Evolutionary conservation across 371 early-diverging fungal species (phyloP).

Genomic region (Rhizopus delemar): DNA sequence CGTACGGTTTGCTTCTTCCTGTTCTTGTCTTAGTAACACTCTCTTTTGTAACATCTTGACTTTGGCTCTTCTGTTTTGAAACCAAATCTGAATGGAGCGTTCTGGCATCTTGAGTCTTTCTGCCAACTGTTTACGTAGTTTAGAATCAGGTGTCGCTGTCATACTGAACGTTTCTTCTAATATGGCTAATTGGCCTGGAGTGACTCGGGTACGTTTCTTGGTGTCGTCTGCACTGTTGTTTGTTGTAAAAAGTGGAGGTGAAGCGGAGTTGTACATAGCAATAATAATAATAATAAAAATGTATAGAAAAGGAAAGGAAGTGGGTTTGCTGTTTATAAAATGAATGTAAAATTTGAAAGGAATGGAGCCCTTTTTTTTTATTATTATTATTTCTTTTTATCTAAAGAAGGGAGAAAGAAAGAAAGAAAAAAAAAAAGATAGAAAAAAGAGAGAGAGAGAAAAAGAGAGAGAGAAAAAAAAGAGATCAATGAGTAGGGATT

Average conservation of each 20-base stretch:
- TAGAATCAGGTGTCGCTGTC: slow-evolving; percentile 73
- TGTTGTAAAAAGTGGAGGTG: slow-evolving; percentile 11
- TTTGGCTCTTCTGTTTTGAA: slow-evolving; percentile 98
- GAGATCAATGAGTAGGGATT: slow-evolving; percentile 4
- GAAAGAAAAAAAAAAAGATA: background rate
- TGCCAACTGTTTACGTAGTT: slow-evolving; percentile 85
- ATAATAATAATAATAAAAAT: slow-evolving; percentile 12
- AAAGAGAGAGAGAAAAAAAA: background rate
- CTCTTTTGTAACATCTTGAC: slow-evolving; percentile 72
- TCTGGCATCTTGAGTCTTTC: slow-evolving; percentile 89
- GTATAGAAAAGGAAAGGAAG: slow-evolving; percentile 13
- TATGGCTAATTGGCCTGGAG: slow-evolving; percentile 70
- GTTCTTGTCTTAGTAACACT: slow-evolving; percentile 57
- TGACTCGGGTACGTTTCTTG: slow-evolving; percentile 73
- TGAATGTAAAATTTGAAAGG: slow-evolving; percentile 13
- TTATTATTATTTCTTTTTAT: background rate
- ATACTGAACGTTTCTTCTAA: slow-evolving; percentile 74
- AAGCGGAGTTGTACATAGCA: background rate
- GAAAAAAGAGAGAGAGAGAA: slow-evolving; percentile 7
- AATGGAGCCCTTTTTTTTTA: background rate
- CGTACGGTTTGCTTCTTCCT: background rate
- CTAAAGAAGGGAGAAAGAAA: background rate
- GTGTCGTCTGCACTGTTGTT: slow-evolving; percentile 21
- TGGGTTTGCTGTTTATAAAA: slow-evolving; percentile 14
- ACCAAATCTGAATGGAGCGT: slow-evolving; percentile 98